phyloP scores from a whole-genome alignment of 2,329 filamentous ascomycete genomes.

The Colletotrichum neosansevieriae region DNA sequence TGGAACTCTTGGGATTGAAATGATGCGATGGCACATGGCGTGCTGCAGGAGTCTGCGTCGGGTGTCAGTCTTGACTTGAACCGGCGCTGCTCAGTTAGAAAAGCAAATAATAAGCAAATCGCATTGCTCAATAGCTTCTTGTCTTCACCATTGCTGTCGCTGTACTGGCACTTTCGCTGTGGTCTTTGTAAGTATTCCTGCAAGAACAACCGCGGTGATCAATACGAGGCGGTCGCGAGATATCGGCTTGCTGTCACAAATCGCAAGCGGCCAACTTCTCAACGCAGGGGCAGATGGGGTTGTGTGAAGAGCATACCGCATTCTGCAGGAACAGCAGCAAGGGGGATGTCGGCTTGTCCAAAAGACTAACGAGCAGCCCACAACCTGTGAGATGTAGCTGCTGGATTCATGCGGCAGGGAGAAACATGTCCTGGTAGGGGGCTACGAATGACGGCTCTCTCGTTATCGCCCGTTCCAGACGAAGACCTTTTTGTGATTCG shows the following conservation, averaged over 20 bases:
- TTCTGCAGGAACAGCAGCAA: constrained; percentile 16
- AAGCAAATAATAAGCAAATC: background rate
- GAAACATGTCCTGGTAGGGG: background rate
- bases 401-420: constrained; percentile 7
- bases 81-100: too few species aligned
- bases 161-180: too few species aligned
- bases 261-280: background rate
- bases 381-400: constrained; percentile 1
- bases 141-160: too few species aligned
- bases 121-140: too few species aligned
- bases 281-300: constrained; percentile 1
- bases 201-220: background rate
- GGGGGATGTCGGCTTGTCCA: constrained; percentile 15
- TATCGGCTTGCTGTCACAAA: background rate
- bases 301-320: background rate
- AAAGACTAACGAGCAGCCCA: constrained; percentile 10
- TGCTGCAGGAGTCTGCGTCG: background rate
- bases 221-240: background rate
- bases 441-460: background rate
- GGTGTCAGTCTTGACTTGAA: too few species aligned
- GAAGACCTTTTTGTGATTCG: constrained; percentile 2
- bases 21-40: background rate
- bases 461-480: background rate
- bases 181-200: background rate
- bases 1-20: background rate